Percentiles rank a stretch among this genome's conserved stretches.
These are phyloP conservation scores for Chimonanthus salicifolius DNA, from an alignment of 164 flowering plant species.

Conservation along the genomic window DNA sequence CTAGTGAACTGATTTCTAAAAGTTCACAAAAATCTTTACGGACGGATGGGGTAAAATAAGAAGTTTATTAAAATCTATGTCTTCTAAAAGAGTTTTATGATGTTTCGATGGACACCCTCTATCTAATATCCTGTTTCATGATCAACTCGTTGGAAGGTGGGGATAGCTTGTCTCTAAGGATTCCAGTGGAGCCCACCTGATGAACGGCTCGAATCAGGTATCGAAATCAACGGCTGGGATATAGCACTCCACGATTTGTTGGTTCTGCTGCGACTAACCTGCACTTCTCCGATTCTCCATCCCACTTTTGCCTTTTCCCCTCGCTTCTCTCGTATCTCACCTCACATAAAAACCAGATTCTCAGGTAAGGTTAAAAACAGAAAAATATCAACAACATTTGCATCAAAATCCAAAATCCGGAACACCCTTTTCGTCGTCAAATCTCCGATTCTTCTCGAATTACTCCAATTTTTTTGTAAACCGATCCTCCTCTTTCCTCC, in stretches of 20 bases:
- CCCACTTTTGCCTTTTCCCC: background rate
- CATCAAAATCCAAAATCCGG: background rate
- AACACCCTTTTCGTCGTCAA: background rate
- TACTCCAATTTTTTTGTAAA: background rate
- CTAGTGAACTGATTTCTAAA: too few species aligned
- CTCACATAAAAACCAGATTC: background rate
- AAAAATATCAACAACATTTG: too few species aligned
- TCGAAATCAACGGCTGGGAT: background rate
- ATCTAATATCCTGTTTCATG: too few species aligned
- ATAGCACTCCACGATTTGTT: background rate
- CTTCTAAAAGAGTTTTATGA: too few species aligned
- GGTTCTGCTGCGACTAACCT: too few species aligned
- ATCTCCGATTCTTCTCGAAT: background rate
- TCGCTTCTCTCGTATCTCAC: background rate
- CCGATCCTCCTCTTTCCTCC: background rate
- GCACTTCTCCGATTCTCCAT: too few species aligned
- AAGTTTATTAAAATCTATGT: too few species aligned
- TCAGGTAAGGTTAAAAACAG: background rate
- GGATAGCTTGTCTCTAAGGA: too few species aligned
- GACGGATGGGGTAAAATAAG: too few species aligned
- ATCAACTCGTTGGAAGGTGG: too few species aligned
- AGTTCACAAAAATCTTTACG: too few species aligned
- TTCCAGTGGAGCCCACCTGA: background rate
- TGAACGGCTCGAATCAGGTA: background rate
- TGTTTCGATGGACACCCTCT: too few species aligned